phyloP scores from a whole-genome alignment of 306 rosid genomes.

The Rosa persica region DNA sequence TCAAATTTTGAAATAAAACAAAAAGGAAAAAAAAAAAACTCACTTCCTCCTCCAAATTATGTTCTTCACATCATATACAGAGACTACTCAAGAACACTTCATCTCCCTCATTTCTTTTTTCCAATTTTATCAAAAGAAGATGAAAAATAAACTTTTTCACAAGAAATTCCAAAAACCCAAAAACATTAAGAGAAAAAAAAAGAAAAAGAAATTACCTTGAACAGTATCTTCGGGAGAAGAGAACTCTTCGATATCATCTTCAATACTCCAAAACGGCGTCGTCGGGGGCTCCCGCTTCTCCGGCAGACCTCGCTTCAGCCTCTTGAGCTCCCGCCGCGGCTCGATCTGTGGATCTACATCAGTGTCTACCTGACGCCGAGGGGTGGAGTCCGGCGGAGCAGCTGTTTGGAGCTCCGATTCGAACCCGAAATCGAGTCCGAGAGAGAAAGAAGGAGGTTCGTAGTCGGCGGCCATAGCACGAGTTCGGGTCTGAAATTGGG shows the following conservation, averaged over 20 bases:
- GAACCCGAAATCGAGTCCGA: slow-evolving; percentile 56
- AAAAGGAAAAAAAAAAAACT: neutral
- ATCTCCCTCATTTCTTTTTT: neutral
- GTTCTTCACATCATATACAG: neutral
- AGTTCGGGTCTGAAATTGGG: neutral
- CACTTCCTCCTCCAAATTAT: neutral
- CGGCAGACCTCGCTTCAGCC: slow-evolving; percentile 64
- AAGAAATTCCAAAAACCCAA: neutral
- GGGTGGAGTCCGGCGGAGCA: neutral
- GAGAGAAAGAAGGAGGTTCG: slow-evolving; percentile 76
- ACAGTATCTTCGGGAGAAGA: slow-evolving; percentile 55
- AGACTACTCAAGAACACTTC: neutral
- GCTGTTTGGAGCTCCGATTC: slow-evolving; percentile 42
- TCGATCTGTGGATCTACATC: slow-evolving; percentile 22
- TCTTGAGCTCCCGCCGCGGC: slow-evolving; percentile 48
- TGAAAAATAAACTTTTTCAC: neutral
- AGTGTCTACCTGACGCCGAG: neutral
- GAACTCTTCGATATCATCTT: slow-evolving; percentile 70
- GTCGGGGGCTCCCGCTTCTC: slow-evolving; percentile 16
- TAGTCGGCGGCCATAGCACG: slow-evolving; percentile 53
- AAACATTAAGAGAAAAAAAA: too few relatives aligned
- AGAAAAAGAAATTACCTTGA: slow-evolving; percentile 23
- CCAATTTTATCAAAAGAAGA: neutral
- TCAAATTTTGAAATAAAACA: neutral
- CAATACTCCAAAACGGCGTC: slow-evolving; percentile 22